These are phyloP conservation scores for Akanthomyces muscarius DNA, from an alignment of 2,329 filamentous ascomycete genomes.

Conservation along the genomic window DNA sequence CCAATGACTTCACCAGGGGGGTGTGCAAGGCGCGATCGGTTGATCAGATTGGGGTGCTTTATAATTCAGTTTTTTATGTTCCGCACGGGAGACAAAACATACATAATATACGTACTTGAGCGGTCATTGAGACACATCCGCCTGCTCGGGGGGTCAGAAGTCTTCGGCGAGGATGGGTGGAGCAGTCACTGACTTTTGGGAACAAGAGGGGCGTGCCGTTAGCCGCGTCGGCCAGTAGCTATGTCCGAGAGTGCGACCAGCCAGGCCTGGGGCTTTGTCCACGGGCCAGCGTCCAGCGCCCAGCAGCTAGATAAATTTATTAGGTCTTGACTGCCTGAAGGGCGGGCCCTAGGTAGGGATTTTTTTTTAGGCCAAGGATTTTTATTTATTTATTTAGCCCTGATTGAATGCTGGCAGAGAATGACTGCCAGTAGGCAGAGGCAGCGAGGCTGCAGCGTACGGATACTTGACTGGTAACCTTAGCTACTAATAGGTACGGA, in stretches of 20 bases:
- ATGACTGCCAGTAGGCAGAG: too few species aligned
- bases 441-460: too few species aligned
- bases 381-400: too few species aligned
- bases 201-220: constrained; percentile 9
- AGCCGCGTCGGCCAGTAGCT: constrained; percentile 14
- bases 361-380: background rate
- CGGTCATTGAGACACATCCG: background rate
- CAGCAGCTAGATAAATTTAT: background rate
- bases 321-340: background rate
- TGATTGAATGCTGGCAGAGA: too few species aligned
- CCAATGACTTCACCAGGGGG: constrained; percentile 15
- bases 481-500: too few species aligned
- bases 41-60: constrained; percentile 16
- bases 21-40: constrained; percentile 13
- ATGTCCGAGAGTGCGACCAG: constrained; percentile 17
- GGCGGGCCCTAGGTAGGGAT: background rate
- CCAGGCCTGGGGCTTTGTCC: constrained; percentile 3
- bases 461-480: too few species aligned
- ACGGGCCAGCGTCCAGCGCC: constrained; percentile 4
- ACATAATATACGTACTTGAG: background rate
- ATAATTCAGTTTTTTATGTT: background rate
- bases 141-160: background rate
- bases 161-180: constrained; percentile 8
- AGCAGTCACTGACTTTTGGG: background rate
- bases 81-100: background rate